Conservation (phyloP, 2,329 filamentous ascomycete genomes). For the Calonectria pauciramosa region DNA sequence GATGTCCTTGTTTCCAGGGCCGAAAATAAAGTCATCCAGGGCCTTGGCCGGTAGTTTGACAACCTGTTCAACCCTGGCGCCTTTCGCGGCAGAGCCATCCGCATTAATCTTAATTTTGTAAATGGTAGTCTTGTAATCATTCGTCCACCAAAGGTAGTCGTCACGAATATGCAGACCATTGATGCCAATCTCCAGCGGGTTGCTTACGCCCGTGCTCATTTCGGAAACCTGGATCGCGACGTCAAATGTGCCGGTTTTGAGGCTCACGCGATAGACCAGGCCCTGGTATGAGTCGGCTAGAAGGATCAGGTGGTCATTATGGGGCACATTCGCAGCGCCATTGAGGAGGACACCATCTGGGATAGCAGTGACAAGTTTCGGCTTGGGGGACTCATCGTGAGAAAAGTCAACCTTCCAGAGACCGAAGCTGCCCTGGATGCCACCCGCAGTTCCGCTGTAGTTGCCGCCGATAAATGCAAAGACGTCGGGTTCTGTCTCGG, state of each 20-base stretch:
- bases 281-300: conserved; percentile 1
- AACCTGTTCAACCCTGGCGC: neutral
- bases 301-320: neutral
- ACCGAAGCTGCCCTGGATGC: neutral
- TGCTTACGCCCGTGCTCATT: neutral
- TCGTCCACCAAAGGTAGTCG: conserved; percentile 11
- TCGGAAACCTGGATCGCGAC: neutral
- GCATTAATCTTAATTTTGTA: neutral
- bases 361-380: neutral
- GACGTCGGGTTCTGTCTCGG: neutral
- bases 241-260: neutral
- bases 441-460: neutral
- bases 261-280: neutral
- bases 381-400: neutral
- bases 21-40: conserved; percentile 10
- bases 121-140: neutral
- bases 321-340: neutral
- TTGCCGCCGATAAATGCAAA: conserved; percentile 7
- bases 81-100: neutral
- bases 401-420: conserved; percentile 3
- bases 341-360: neutral
- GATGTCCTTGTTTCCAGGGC: neutral
- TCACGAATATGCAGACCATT: conserved; percentile 4
- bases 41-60: neutral
- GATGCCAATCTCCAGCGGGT: neutral